A percentile compares a stretch with the other conserved stretches of the same genome.
Evolutionary conservation across 2,329 filamentous ascomycete genomes (phyloP).

Genomic region (Cryphonectria radicalis): DNA sequence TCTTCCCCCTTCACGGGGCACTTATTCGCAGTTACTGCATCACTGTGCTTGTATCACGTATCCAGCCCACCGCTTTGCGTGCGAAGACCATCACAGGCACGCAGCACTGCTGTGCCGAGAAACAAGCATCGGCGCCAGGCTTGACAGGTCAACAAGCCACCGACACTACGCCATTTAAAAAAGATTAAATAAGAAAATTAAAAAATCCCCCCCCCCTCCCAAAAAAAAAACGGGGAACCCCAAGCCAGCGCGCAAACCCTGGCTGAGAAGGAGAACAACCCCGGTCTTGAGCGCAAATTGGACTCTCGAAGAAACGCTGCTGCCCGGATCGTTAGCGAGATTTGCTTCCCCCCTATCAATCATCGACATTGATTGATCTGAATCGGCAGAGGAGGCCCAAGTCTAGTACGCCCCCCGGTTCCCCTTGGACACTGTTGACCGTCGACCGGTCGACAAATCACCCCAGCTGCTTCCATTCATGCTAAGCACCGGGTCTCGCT

Average conservation of each 20-base stretch:
- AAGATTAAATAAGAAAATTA: background rate
- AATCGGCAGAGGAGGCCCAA: slow-evolving; percentile 32
- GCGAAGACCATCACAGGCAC: slow-evolving; percentile 1
- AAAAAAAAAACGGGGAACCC: slow-evolving; percentile 10
- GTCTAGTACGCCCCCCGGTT: slow-evolving; percentile 9
- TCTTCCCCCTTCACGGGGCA: background rate
- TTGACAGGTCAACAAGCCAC: slow-evolving; percentile 13
- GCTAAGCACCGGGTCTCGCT: slow-evolving; percentile 38
- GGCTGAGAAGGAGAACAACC: slow-evolving; percentile 23
- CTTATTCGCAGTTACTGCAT: background rate
- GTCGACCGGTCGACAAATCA: slow-evolving; percentile 32
- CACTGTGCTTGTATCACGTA: background rate
- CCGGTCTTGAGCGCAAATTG: slow-evolving; percentile 38
- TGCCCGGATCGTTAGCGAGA: slow-evolving; percentile 46
- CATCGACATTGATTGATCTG: slow-evolving; percentile 12
- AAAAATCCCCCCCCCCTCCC: no score
- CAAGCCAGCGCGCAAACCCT: background rate
- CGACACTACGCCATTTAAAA: slow-evolving; percentile 19
- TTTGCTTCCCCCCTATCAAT: slow-evolving; percentile 43
- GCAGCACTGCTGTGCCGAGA: slow-evolving; percentile 1
- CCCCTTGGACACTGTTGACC: slow-evolving; percentile 7
- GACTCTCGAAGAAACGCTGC: slow-evolving; percentile 35
- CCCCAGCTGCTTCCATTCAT: slow-evolving; percentile 42
- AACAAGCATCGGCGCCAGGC: background rate
- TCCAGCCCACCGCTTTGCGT: slow-evolving; percentile 10